Base-by-base conservation (phyloP, 345 rosid species). In the Eucalyptus victrix region DNA sequence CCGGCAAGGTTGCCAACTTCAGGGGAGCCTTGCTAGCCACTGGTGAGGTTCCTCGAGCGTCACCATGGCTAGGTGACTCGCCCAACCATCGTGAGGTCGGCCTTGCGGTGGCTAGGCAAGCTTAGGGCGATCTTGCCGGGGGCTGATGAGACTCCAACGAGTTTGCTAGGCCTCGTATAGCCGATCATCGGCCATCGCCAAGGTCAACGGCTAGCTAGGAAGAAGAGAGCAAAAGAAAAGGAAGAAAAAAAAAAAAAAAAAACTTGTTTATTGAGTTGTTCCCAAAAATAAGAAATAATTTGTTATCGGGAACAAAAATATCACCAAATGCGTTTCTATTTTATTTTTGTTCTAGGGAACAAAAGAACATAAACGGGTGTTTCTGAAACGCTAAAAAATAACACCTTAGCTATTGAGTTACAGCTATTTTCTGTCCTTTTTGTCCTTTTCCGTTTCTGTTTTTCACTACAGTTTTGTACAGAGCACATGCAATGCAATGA, bases 281-380 rank as follows among this genome's bases (percentile, higher is more conserved):
- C 4, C 2, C 0, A 0, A 3, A 51, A 50, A 51, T 1, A 51
- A 51, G 21, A 51, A 51, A 51, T 0, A 51, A 51, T 51, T 51
- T 51, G 54, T 17, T 51, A 0, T 7, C 0, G 0, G 1, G 8
- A 51, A 7, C 0, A 7, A 7, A 53, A 53, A 19, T 1, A 1
- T 19, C 19, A 53, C 0, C 4, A 19, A 19, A 53, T 3, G 0
- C 0, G 4, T 53, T 53, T 53, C 0, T 53, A 19, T 53, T 19
- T 0, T 53, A 19, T 53, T 53, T 53, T 0, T 19, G 0, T 53
- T 53, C 0, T 3, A 0, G 0, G 2, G 0, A 19, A 53, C 58
- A 53, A 53, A 53, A 53, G 1, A 53, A 53, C 2, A 53, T 3
- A 19, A 53, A 53, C 0, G 5, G 2, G 2, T 53, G 24, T 53